Percentiles rank a stretch among this genome's conserved stretches.
Conservation (phyloP, 2,329 filamentous ascomycete genomes). For the Dactylellina drechsleri region DNA sequence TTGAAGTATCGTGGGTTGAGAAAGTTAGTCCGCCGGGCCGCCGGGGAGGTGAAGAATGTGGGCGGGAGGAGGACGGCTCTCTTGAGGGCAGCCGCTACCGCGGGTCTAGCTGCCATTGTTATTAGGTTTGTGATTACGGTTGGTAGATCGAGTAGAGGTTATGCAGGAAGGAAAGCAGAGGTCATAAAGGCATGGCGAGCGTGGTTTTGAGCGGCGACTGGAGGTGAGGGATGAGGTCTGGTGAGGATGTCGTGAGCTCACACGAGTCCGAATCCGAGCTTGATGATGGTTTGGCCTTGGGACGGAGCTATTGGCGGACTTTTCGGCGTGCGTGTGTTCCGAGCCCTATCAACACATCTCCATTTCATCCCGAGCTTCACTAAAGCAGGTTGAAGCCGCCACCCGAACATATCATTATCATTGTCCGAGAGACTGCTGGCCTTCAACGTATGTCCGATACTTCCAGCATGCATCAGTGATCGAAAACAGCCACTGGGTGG, state of each 20-base stretch:
- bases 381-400: no score
- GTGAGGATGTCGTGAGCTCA: slow-evolving; percentile 37
- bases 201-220: background rate
- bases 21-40: slow-evolving; percentile 45
- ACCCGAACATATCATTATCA: no score
- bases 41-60: slow-evolving; percentile 50
- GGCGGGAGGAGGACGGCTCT: slow-evolving; percentile 31
- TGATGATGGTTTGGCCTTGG: slow-evolving; percentile 14
- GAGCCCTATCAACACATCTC: slow-evolving; percentile 23
- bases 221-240: slow-evolving; percentile 5
- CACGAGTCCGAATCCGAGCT: slow-evolving; percentile 1
- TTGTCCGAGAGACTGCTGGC: no score
- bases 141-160: background rate
- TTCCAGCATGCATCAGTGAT: no score
- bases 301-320: slow-evolving; percentile 23
- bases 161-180: slow-evolving; percentile 13
- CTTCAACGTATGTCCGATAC: no score
- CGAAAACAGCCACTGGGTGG: no score
- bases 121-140: slow-evolving; percentile 4
- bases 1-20: slow-evolving; percentile 49
- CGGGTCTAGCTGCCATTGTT: slow-evolving; percentile 41
- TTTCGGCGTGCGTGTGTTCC: background rate
- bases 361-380: background rate
- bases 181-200: slow-evolving; percentile 25
- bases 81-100: slow-evolving; percentile 17